These are phyloP conservation scores for Pythium coloratum DNA, from an alignment of 352 stramenopile species.

Conservation along the genomic window DNA sequence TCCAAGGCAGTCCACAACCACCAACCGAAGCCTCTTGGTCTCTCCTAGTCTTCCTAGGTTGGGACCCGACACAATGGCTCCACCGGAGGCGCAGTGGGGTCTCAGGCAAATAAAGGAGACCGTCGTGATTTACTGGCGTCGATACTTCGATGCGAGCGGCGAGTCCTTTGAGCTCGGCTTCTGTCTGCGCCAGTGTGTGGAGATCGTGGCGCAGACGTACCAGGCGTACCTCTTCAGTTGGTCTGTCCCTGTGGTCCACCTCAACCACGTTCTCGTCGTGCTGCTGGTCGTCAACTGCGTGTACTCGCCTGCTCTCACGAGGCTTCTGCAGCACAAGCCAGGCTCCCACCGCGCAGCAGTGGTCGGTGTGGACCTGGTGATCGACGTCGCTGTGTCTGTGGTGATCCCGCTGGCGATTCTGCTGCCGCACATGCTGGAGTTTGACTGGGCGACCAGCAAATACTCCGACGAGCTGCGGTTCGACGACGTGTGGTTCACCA, in stretches of 20 bases:
- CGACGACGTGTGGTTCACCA: conserved; percentile 12
- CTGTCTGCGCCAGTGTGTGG: conserved; percentile 4
- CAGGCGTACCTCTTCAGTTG: conserved; percentile 22
- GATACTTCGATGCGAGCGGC: background rate
- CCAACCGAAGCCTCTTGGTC: too few relatives aligned
- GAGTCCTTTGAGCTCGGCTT: conserved; percentile 1
- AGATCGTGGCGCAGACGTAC: conserved; percentile 17
- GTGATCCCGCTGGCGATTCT: background rate
- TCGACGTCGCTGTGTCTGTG: conserved; percentile 5
- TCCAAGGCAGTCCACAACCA: too few relatives aligned
- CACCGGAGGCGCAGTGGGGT: too few relatives aligned
- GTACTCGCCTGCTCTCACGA: background rate
- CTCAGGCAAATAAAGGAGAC: too few relatives aligned
- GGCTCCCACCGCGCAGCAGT: background rate
- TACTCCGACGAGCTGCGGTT: background rate
- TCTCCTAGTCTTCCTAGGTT: too few relatives aligned
- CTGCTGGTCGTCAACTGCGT: conserved; percentile 12
- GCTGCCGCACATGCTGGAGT: background rate
- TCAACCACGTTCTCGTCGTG: conserved; percentile 9
- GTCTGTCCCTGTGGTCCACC: background rate
- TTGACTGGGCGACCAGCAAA: background rate
- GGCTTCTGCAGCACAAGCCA: background rate
- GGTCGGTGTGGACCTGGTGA: conserved; percentile 1
- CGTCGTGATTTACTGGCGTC: background rate
- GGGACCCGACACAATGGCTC: too few relatives aligned